These are phyloP conservation scores for Nyssa sinensis DNA, from an alignment of 148 eudicot genomes.

Conservation along the genomic window DNA sequence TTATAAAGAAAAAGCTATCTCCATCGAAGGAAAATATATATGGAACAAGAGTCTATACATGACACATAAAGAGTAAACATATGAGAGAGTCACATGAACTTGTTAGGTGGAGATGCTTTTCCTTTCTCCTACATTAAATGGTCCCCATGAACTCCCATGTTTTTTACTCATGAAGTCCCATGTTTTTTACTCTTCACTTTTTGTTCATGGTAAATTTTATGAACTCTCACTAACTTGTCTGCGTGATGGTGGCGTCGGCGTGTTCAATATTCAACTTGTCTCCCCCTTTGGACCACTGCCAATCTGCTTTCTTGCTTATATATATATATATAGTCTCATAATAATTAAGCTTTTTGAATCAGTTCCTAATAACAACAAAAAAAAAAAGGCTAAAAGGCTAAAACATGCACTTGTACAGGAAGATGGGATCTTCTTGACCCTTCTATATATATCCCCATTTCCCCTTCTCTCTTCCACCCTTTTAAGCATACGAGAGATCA, in stretches of 20 bases:
- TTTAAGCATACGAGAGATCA: conserved; percentile 3
- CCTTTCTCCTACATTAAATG: conserved; percentile 24
- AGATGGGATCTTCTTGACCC: not conserved
- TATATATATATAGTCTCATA: not conserved
- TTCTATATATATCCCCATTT: not conserved
- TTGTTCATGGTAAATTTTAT: not conserved
- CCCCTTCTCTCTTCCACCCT: not conserved
- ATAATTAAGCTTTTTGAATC: no score
- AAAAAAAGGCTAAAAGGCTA: not conserved
- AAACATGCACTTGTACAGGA: no score
- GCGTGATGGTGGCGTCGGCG: conserved; percentile 24
- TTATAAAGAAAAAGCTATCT: conserved; percentile 19
- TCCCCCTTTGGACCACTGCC: conserved; percentile 46
- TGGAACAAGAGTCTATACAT: conserved; percentile 1
- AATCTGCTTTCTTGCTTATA: conserved; percentile 17
- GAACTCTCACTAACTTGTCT: conserved; percentile 13
- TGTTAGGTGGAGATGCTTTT: conserved; percentile 29
- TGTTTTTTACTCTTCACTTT: not conserved
- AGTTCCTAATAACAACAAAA: not conserved
- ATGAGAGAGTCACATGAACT: conserved; percentile 16
- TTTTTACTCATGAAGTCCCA: not conserved
- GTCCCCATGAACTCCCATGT: conserved; percentile 22
- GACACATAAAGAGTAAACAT: not conserved
- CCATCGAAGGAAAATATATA: conserved; percentile 3
- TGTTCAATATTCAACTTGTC: conserved; percentile 44